Evolutionary conservation across 352 stramenopile genomes (phyloP).

Genomic region (Globisporangium polare): DNA sequence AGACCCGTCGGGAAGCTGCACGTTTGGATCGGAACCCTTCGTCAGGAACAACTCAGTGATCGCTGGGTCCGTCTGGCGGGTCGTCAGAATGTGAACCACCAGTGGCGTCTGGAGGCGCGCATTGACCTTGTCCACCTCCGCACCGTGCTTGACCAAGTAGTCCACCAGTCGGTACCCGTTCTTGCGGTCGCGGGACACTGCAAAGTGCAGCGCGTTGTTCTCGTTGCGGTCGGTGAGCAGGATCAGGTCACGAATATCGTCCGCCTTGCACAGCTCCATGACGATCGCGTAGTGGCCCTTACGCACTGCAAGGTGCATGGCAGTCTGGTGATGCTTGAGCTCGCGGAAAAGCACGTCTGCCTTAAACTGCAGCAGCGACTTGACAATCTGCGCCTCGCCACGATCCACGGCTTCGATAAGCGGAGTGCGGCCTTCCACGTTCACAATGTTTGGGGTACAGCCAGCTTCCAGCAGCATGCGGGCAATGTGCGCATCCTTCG

Average conservation of each 20-base stretch:
- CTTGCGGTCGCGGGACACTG: conserved; percentile 77
- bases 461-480: conserved; percentile 80
- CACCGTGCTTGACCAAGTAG: conserved; percentile 81
- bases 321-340: conserved; percentile 83
- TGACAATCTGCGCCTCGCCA: conserved; percentile 71
- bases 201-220: conserved; percentile 85
- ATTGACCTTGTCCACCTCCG: conserved; percentile 84
- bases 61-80: conserved; percentile 72
- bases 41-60: conserved; percentile 73
- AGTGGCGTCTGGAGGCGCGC: conserved; percentile 70
- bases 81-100: conserved; percentile 85
- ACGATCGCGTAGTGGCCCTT: conserved; percentile 85
- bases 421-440: conserved; percentile 70
- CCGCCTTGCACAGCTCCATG: conserved; percentile 79
- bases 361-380: conserved; percentile 75
- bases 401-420: conserved; percentile 78
- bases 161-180: conserved; percentile 78
- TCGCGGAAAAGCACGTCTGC: conserved; percentile 84
- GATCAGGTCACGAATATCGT: conserved; percentile 61
- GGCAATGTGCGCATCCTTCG: conserved; percentile 70
- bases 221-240: conserved; percentile 76
- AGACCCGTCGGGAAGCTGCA: conserved; percentile 74
- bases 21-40: conserved; percentile 62
- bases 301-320: conserved; percentile 73
- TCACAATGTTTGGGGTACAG: conserved; percentile 83